Conservation (phyloP, 306 rosid genomes). For the Inga leiocalycina region DNA sequence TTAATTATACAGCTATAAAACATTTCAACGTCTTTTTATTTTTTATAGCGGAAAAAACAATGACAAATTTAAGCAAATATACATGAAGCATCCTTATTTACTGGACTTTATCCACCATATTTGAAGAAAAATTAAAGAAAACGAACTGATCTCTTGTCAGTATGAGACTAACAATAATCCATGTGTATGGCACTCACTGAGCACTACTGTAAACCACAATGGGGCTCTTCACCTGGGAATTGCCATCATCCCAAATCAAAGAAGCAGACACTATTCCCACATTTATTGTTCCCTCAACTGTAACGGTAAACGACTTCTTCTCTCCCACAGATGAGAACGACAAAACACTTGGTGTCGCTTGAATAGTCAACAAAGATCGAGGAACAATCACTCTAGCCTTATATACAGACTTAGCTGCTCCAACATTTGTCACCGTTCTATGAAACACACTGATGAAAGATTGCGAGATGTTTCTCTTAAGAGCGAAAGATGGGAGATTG, state of each 20-base stretch:
- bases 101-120: too few species aligned
- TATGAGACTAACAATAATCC: too few species aligned
- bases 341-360: conserved; percentile 9
- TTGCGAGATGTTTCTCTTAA: background rate
- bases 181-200: too few species aligned
- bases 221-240: conserved; percentile 22
- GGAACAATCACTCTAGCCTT: background rate
- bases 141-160: too few species aligned
- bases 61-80: too few species aligned
- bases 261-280: background rate
- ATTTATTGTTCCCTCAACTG: background rate
- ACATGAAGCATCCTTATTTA: too few species aligned
- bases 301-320: background rate
- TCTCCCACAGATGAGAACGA: background rate
- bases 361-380: background rate
- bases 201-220: background rate
- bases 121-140: too few species aligned
- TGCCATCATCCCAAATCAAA: conserved; percentile 30
- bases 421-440: background rate
- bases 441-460: background rate
- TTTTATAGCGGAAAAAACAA: too few species aligned
- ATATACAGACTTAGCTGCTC: background rate
- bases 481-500: conserved; percentile 47
- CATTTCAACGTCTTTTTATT: too few species aligned
- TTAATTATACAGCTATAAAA: too few species aligned